Evolutionary conservation across 1,139 yeast genomes (phyloP).

Genomic region (Zhuliangozyma parablackwelliae): DNA sequence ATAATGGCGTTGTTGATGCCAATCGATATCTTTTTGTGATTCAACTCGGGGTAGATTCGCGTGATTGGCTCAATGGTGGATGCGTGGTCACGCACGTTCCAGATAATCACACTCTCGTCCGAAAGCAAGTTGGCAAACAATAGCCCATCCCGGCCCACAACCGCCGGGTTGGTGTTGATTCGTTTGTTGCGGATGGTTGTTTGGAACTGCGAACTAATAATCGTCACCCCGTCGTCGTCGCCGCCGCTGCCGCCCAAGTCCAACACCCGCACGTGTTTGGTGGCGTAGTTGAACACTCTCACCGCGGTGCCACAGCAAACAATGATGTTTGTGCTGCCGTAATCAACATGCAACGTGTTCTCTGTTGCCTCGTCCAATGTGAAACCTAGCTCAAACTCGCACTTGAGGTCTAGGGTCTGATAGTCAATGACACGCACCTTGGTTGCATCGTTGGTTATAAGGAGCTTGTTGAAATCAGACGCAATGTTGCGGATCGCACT

Average conservation of each 20-base stretch:
- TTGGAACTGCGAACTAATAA: conserved; percentile 19
- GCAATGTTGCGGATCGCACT: conserved; percentile 20
- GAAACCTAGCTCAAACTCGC: conserved; percentile 7
- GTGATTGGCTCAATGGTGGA: conserved; percentile 17
- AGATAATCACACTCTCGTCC: conserved; percentile 35
- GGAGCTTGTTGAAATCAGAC: conserved; percentile 27
- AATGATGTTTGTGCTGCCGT: conserved; percentile 43
- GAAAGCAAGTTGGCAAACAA: conserved; percentile 32
- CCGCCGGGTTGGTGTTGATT: conserved; percentile 11
- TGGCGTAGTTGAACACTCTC: conserved; percentile 21
- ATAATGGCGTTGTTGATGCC: conserved; percentile 7
- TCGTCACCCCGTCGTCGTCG: conserved; percentile 9
- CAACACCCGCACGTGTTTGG: conserved; percentile 1
- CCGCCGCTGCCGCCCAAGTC: conserved; percentile 10
- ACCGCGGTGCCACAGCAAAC: conserved; percentile 23
- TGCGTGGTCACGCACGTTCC: conserved; percentile 32
- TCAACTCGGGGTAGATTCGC: conserved; percentile 16
- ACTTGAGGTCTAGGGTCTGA: conserved; percentile 10
- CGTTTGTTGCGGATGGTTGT: conserved; percentile 5
- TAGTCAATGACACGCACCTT: conserved; percentile 21
- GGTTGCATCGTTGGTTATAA: conserved; percentile 20
- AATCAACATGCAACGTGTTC: conserved; percentile 42
- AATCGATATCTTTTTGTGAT: conserved; percentile 15
- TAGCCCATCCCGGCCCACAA: conserved; percentile 38
- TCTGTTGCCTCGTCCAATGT: conserved; percentile 4